phyloP scores from a whole-genome alignment of 768 basidiomycete species.

The Agaricus blazei region DNA sequence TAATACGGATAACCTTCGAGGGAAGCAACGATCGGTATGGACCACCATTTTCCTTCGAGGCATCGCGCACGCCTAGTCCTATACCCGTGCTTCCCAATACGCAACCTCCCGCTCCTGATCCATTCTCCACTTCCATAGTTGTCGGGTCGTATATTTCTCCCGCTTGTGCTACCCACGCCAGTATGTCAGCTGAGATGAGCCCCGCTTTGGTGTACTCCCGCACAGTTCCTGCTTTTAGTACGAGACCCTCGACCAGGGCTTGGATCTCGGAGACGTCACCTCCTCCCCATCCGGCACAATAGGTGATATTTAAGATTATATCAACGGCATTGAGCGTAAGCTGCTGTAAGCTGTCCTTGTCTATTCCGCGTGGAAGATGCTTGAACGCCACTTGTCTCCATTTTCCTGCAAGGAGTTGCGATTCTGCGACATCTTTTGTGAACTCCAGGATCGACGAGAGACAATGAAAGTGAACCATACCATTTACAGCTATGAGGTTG shows the following conservation, averaged over 20 bases:
- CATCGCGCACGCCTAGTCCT: background rate
- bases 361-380: background rate
- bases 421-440: background rate
- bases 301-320: background rate
- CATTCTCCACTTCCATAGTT: background rate
- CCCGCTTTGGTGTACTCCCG: background rate
- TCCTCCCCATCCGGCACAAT: constrained; percentile 1
- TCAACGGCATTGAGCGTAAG: background rate
- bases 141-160: background rate
- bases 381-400: constrained; percentile 45
- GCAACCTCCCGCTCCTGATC: background rate
- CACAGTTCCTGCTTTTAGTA: background rate
- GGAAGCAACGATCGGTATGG: too few relatives aligned
- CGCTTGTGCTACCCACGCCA: background rate
- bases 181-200: constrained; percentile 3
- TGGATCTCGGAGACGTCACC: background rate
- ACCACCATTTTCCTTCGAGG: background rate
- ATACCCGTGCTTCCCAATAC: constrained; percentile 7
- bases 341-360: background rate
- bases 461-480: background rate
- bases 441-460: background rate
- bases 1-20: too few relatives aligned
- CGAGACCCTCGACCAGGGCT: background rate
- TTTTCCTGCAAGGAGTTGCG: constrained; percentile 29
- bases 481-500: background rate